Evolutionary conservation across 2,329 filamentous ascomycete species (phyloP).

Genomic region (Pyrenochaeta sp.): DNA sequence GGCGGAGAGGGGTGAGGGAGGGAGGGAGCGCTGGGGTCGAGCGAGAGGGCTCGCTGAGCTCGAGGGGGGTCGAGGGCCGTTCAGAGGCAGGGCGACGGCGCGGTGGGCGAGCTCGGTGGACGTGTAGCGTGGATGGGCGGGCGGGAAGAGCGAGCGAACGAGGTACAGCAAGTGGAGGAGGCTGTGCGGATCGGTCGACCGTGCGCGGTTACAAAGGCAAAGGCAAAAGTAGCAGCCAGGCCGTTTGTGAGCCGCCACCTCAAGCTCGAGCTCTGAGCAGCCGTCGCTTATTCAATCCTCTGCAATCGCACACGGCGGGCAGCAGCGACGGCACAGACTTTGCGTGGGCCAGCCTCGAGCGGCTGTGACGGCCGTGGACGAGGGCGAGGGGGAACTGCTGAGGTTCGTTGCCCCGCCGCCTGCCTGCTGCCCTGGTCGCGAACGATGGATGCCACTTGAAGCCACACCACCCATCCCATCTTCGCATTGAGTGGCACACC

Average conservation of each 20-base stretch:
- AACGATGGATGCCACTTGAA: conserved; percentile 10
- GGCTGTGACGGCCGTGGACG: conserved; percentile 7
- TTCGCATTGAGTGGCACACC: too few relatives aligned
- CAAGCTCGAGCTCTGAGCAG: too few relatives aligned
- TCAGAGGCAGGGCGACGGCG: conserved; percentile 1
- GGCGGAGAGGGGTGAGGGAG: conserved; percentile 1
- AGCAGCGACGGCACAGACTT: too few relatives aligned
- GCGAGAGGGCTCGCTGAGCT: conserved; percentile 39
- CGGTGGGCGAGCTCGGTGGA: conserved; percentile 28
- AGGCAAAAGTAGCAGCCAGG: too few relatives aligned
- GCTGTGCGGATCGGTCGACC: conserved; percentile 36
- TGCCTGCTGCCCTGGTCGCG: conserved; percentile 19
- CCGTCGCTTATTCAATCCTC: conserved; percentile 28
- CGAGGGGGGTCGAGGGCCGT: conserved; percentile 18
- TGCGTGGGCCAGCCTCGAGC: conserved; percentile 2
- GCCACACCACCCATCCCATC: too few relatives aligned
- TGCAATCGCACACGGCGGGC: too few relatives aligned
- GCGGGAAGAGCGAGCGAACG: not conserved
- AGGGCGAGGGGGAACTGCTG: not conserved
- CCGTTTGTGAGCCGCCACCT: too few relatives aligned
- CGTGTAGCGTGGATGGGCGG: too few relatives aligned
- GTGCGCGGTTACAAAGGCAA: conserved; percentile 35
- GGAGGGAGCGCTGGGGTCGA: not conserved
- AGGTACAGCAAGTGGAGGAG: conserved; percentile 30
- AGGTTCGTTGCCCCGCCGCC: too few relatives aligned